Conservation (phyloP, 2,329 filamentous ascomycete species). For the Amauroascus verrucosus region DNA sequence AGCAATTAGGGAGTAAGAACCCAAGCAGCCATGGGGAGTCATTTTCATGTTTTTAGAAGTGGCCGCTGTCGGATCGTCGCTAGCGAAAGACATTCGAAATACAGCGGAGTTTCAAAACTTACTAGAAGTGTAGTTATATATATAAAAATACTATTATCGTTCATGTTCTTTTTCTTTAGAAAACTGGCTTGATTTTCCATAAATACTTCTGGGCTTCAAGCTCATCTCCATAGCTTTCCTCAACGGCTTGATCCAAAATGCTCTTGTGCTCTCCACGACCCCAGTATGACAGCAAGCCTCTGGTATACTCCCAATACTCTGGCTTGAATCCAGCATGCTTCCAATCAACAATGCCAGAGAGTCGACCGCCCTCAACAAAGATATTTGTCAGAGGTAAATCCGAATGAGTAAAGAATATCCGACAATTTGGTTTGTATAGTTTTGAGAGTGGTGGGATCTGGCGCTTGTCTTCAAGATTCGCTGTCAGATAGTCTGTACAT, state of each 20-base stretch:
- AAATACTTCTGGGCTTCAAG: neutral
- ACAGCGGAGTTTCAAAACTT: too few species aligned
- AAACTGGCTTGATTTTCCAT: too few species aligned
- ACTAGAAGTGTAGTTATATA: too few species aligned
- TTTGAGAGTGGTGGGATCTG: neutral
- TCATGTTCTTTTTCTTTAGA: too few species aligned
- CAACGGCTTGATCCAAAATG: slow-evolving; percentile 5
- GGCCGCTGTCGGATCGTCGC: too few species aligned
- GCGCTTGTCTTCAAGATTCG: neutral
- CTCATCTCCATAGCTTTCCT: slow-evolving; percentile 12
- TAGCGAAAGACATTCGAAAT: too few species aligned
- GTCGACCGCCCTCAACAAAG: slow-evolving; percentile 9
- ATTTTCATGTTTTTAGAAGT: too few species aligned
- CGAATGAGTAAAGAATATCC: slow-evolving; percentile 14
- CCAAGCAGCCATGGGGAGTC: too few species aligned
- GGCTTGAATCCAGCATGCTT: slow-evolving; percentile 15
- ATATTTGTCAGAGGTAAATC: slow-evolving; percentile 14
- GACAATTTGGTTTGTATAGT: slow-evolving; percentile 10
- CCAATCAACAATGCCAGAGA: slow-evolving; percentile 14
- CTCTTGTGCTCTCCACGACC: neutral
- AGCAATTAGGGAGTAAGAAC: too few species aligned
- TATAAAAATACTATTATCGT: too few species aligned
- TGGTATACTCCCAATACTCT: slow-evolving; percentile 16
- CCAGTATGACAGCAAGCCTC: slow-evolving; percentile 4
- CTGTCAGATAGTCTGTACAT: slow-evolving; percentile 9